Conservation (phyloP, 2,329 filamentous ascomycete species). For the Xylaria arbuscula region DNA sequence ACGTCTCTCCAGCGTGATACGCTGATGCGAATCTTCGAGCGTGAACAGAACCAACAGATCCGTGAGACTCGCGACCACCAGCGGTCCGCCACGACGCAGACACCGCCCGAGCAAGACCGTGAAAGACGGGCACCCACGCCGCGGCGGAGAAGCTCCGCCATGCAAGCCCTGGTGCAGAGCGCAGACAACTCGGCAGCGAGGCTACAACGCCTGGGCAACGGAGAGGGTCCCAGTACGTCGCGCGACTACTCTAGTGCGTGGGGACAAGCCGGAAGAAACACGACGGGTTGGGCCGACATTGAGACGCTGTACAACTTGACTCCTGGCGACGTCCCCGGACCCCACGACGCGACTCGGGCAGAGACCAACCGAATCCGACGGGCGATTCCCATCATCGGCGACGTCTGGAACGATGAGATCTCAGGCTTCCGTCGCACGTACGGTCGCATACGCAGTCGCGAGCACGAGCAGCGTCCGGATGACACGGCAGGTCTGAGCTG, state of each 20-base stretch:
- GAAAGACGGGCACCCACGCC: slow-evolving; percentile 48
- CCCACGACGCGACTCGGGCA: slow-evolving; percentile 45
- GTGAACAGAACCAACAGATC: slow-evolving; percentile 47
- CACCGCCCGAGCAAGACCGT: slow-evolving; percentile 47
- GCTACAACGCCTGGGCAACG: slow-evolving; percentile 39
- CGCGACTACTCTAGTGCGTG: slow-evolving; percentile 45
- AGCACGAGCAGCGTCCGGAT: slow-evolving; percentile 61
- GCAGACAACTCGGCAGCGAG: slow-evolving; percentile 43
- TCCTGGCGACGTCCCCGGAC: slow-evolving; percentile 39
- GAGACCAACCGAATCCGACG: slow-evolving; percentile 47
- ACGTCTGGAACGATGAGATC: slow-evolving; percentile 49
- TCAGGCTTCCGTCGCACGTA: slow-evolving; percentile 44
- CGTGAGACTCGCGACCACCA: slow-evolving; percentile 47
- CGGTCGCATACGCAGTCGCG: slow-evolving; percentile 47
- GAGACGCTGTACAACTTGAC: slow-evolving; percentile 57
- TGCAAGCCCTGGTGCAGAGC: slow-evolving; percentile 48
- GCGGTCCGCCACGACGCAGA: slow-evolving; percentile 42
- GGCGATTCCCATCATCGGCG: slow-evolving; percentile 48
- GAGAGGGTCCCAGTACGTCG: slow-evolving; percentile 37
- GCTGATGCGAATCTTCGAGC: slow-evolving; percentile 50
- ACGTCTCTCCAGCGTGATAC: slow-evolving; percentile 49
- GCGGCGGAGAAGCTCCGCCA: slow-evolving; percentile 48
- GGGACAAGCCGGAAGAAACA: slow-evolving; percentile 43
- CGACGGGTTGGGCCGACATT: slow-evolving; percentile 56
- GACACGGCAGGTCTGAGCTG: slow-evolving; percentile 72